Conservation (phyloP, 306 rosid species). For the Ceratonia siliqua region DNA sequence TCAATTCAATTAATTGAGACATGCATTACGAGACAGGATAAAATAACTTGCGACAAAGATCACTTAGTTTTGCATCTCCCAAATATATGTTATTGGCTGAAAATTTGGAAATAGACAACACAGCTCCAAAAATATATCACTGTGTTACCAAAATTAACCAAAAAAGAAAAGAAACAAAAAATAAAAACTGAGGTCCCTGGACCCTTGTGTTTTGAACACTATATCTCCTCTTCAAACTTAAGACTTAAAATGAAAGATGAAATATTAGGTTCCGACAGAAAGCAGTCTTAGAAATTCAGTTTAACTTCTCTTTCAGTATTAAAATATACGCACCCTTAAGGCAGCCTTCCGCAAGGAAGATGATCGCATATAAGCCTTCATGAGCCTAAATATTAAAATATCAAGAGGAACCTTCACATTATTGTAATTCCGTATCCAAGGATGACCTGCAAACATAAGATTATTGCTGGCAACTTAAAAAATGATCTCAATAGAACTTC, state of each 20-base stretch:
- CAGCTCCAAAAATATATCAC: neutral
- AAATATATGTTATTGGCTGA: neutral
- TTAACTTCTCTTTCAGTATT: conserved; percentile 24
- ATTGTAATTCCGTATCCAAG: conserved; percentile 80
- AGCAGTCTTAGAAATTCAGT: conserved; percentile 11
- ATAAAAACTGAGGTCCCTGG: neutral
- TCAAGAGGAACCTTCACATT: conserved; percentile 80
- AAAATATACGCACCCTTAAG: conserved; percentile 71
- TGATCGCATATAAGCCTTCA: conserved; percentile 84
- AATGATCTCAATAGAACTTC: conserved; percentile 26
- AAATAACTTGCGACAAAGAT: neutral
- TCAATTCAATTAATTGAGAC: conserved; percentile 17
- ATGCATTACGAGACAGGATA: neutral
- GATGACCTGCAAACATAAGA: conserved; percentile 82
- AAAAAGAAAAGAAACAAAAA: neutral
- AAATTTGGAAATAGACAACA: neutral
- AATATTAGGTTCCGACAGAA: conserved; percentile 20
- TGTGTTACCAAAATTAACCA: neutral
- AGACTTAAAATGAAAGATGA: conserved; percentile 5
- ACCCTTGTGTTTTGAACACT: neutral
- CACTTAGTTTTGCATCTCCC: neutral
- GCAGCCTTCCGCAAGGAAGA: conserved; percentile 99
- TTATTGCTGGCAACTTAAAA: conserved; percentile 30
- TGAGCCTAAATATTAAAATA: conserved; percentile 78
- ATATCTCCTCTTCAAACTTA: neutral